Evolutionary conservation across 352 stramenopile genomes (phyloP).

Genomic region (Phytophthora sansomeana): DNA sequence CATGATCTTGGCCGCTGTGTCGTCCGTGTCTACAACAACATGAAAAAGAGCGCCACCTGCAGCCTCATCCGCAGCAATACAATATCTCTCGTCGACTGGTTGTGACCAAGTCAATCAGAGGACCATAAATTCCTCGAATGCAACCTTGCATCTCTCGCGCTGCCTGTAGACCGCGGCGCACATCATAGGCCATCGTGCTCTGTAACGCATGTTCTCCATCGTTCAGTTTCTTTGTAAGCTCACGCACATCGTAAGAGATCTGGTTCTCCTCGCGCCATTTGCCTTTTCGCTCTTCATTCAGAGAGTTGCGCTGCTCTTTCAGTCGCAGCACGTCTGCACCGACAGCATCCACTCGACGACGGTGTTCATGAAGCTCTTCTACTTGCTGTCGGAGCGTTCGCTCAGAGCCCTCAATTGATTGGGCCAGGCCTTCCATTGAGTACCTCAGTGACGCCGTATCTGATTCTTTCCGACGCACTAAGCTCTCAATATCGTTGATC

Average conservation of each 20-base stretch:
- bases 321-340: conserved; percentile 63
- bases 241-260: conserved; percentile 77
- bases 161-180: conserved; percentile 84
- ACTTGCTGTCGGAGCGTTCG: conserved; percentile 52
- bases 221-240: conserved; percentile 72
- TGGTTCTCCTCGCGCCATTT: conserved; percentile 87
- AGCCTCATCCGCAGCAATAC: conserved; percentile 95
- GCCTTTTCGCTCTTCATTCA: conserved; percentile 84
- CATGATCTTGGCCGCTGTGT: conserved; percentile 96
- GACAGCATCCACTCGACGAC: conserved; percentile 58
- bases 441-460: conserved; percentile 53
- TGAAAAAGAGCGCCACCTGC: conserved; percentile 97
- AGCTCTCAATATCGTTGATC: conserved; percentile 70
- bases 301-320: conserved; percentile 82
- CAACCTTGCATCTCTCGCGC: conserved; percentile 90
- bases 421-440: conserved; percentile 53
- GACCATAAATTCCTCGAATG: conserved; percentile 91
- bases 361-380: conserved; percentile 63
- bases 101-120: conserved; percentile 97
- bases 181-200: conserved; percentile 89
- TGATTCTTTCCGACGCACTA: conserved; percentile 66
- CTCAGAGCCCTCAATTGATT: conserved; percentile 54
- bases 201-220: conserved; percentile 82
- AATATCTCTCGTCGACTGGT: conserved; percentile 91
- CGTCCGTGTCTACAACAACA: conserved; percentile 98